Evolutionary conservation across 805 yeast species (phyloP).

Genomic region (Nakazawaea populi): DNA sequence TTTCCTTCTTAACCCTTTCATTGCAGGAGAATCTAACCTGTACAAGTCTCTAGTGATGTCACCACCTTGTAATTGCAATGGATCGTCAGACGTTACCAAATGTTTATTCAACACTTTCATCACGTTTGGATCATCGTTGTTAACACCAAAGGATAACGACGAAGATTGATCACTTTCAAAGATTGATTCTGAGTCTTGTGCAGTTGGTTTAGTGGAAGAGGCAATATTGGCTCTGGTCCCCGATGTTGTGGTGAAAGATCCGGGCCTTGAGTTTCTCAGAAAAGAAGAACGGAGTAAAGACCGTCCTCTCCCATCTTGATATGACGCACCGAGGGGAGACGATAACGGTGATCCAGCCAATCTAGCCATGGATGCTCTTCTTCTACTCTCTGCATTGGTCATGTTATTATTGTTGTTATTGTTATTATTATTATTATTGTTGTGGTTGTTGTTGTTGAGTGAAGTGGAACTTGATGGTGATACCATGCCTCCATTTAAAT

Average conservation of each 20-base stretch:
- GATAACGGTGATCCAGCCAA: conserved; percentile 23
- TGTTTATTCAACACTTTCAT: conserved; percentile 30
- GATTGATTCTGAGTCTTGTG: conserved; percentile 17
- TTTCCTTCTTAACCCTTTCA: conserved; percentile 22
- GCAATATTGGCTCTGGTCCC: conserved; percentile 10
- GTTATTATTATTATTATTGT: background rate
- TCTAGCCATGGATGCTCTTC: conserved; percentile 28
- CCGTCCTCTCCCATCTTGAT: conserved; percentile 11
- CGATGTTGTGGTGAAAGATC: conserved; percentile 11
- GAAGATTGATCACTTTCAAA: conserved; percentile 15
- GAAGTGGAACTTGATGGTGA: background rate
- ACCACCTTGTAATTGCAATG: conserved; percentile 39
- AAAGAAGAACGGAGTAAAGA: conserved; percentile 6
- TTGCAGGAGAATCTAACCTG: conserved; percentile 15
- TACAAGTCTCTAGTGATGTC: conserved; percentile 47
- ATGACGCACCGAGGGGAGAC: conserved; percentile 8
- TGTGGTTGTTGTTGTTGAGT: background rate
- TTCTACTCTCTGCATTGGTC: conserved; percentile 11
- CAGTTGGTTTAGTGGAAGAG: conserved; percentile 8
- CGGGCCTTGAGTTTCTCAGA: conserved; percentile 5
- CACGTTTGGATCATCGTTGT: conserved; percentile 27
- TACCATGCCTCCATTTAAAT: conserved; percentile 4
- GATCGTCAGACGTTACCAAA: conserved; percentile 25
- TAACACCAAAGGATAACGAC: conserved; percentile 14
- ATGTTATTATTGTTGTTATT: background rate